Evolutionary conservation across 2,329 filamentous ascomycete genomes (phyloP), one percentile per base, ranked within the genome.

Genomic region (Sporothrix pseudoabietina): DNA sequence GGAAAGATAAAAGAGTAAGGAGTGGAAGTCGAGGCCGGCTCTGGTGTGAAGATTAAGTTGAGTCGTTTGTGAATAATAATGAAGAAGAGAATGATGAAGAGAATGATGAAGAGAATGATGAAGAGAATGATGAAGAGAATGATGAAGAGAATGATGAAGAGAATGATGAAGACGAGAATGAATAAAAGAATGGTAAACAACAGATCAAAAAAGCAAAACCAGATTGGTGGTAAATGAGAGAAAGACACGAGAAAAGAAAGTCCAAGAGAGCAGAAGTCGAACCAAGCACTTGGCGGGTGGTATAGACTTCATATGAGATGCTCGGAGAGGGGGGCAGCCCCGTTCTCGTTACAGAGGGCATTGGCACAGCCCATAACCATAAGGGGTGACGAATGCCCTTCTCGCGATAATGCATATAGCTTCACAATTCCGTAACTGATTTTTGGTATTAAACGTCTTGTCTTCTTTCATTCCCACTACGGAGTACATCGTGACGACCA

Each of bases 1-100:
- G 8, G 7, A 14, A 49, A 26, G 26, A 19, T 5, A 49, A 49
- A 49, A 16, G 4, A 47, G 30, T 14, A 66, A 47, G 10, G 39
- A 66, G n/a, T 66, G 61, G n/a, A 66, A 30, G 5, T 30, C 39
- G 61, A 66, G 61, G 61, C 61, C 61, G 61, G 61, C 61, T 66
- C 39, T 30, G 22, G 30, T 10, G 22, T 44, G 12, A 30, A 19
- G 22, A 66, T 44, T 41, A 44, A 8, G 30, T 16, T 5, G 39
- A 47, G 22, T 19, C 12, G 39, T 12, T 52, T 1, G n/a, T n/a
- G 4, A 19, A 30, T 10, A 47, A 19, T 22, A 4, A 44, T 3
- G 47, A 69, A 22, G 16, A 54, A 69, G 35, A n/a, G 9, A 19
- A 61, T 2, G 57, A 61, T n/a, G 4, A 54, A 54, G 22, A 54